Conservation (phyloP, 2,329 filamentous ascomycete species). For the Tolypocladium nubicola region DNA sequence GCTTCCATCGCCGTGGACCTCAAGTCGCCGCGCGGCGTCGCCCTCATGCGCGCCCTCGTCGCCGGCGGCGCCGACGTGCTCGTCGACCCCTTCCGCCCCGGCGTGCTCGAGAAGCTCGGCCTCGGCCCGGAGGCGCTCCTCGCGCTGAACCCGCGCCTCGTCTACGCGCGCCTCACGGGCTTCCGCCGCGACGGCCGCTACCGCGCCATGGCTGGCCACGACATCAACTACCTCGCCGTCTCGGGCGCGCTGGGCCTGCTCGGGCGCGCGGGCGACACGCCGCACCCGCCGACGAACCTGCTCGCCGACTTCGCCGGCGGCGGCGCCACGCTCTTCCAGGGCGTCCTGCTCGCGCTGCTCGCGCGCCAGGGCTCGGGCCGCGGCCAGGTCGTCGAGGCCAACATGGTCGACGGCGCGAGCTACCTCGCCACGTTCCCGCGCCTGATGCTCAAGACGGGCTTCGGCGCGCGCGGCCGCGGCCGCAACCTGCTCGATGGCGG, state of each 20-base stretch:
- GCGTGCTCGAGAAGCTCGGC: slow-evolving; percentile 76
- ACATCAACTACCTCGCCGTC: slow-evolving; percentile 93
- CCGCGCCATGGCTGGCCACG: slow-evolving; percentile 80
- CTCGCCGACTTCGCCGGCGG: slow-evolving; percentile 88
- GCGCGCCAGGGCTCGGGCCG: slow-evolving; percentile 50
- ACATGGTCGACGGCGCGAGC: slow-evolving; percentile 86
- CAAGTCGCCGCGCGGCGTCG: slow-evolving; percentile 53
- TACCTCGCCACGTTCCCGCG: slow-evolving; percentile 74
- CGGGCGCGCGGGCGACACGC: slow-evolving; percentile 57
- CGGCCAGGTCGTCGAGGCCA: slow-evolving; percentile 87
- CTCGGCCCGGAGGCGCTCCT: slow-evolving; percentile 62
- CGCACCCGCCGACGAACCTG: slow-evolving; percentile 73
- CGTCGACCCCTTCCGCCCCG: slow-evolving; percentile 89
- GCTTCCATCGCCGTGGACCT: slow-evolving; percentile 71
- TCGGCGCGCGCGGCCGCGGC: slow-evolving; percentile 57
- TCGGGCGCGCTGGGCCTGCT: slow-evolving; percentile 70
- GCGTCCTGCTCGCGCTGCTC: slow-evolving; percentile 70
- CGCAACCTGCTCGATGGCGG: slow-evolving; percentile 75
- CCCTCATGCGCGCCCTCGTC: slow-evolving; percentile 58
- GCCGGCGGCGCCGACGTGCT: slow-evolving; percentile 67
- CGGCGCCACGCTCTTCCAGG: slow-evolving; percentile 70
- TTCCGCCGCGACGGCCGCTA: slow-evolving; percentile 84
- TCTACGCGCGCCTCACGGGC: slow-evolving; percentile 80
- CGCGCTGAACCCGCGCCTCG: slow-evolving; percentile 58
- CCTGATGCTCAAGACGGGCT: slow-evolving; percentile 49